Evolutionary conservation across 2,329 filamentous ascomycete species (phyloP), one percentile per base, ranked within the genome.

Genomic region (Penicillium sp.): DNA sequence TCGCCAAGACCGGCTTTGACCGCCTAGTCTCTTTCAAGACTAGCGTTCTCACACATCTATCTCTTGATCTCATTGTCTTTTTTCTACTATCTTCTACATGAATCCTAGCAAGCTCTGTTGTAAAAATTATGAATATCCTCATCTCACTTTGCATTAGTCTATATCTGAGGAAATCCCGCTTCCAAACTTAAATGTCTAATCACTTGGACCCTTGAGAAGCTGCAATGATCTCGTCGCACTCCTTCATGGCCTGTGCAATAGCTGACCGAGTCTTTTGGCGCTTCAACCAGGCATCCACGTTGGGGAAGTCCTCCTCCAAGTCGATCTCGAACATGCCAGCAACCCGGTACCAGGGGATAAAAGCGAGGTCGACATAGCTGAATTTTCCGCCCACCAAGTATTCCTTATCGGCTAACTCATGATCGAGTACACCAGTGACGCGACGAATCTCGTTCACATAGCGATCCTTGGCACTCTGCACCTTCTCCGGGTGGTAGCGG

Each of bases 391-490:
- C 79, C 1, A 79, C 76, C 4, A 81, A 69, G 62, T 72, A 80
- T 26, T 71, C 57, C 19, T 69, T 72, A 59, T 69, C 68, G 56
- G 70, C 63, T 31, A 80, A 65, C 29, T 68, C 68, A 8, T 62
- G 57, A 37, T 82, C 76, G 26, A 83, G 67, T 4, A 82, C 79
- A 16, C 70, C 69, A 3, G 74, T 65, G 7, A 82, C 71, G 50
- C 80, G 78, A 27, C 71, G 69, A 46, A 78, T 71, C 59, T 82
- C 79, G n/a, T 72, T 72, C 22, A 63, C 58, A 63, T 82, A 83
- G 19, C 80, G 76, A 16, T 80, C 73, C 19, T 77, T 65, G 3
- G 77, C 79, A 14, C 71, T 74, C 1, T 67, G 70, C 14, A 80
- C 27, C 58, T 76, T 76, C 57, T 82, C 79, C 0, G 68, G 64